These are phyloP conservation scores for Epichloe uncinata DNA, from an alignment of 2,329 filamentous ascomycete species.

Conservation along the genomic window DNA sequence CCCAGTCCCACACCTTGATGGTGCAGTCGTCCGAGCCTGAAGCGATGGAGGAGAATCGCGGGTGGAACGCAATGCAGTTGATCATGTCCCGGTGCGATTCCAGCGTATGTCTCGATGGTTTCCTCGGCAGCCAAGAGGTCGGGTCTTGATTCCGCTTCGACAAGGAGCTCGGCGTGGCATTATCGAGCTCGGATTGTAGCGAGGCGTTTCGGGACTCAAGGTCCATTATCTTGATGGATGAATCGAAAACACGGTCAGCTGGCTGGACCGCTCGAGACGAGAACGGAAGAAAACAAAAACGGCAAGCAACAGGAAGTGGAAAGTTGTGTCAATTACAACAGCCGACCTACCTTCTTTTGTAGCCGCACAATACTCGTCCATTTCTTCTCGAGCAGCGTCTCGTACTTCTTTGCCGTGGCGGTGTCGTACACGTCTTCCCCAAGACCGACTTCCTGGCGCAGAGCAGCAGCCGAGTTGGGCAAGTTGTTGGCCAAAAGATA, in stretches of 20 bases:
- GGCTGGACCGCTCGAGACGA: not conserved
- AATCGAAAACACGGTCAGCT: not conserved
- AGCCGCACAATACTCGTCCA: conserved; percentile 92
- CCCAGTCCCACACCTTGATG: conserved; percentile 98
- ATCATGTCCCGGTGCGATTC: conserved; percentile 72
- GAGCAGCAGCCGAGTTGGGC: conserved; percentile 51
- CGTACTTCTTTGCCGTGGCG: conserved; percentile 82
- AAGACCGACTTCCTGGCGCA: conserved; percentile 67
- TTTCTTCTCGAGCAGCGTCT: conserved; percentile 90
- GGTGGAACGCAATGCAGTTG: conserved; percentile 84
- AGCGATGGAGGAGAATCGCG: conserved; percentile 78
- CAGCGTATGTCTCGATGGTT: conserved; percentile 67
- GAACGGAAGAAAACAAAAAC: too few species aligned
- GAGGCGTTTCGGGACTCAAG: conserved; percentile 62
- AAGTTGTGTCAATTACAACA: too few species aligned
- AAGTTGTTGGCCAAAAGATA: conserved; percentile 69
- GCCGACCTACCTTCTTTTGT: conserved; percentile 69
- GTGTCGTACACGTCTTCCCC: conserved; percentile 60
- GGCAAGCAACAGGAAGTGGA: not conserved
- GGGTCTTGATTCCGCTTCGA: conserved; percentile 75
- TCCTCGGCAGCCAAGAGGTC: conserved; percentile 70
- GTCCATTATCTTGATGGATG: conserved; percentile 64
- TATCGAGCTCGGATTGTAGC: conserved; percentile 75
- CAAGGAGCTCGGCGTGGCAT: conserved; percentile 55
- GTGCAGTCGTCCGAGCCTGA: conserved; percentile 85